Base-by-base conservation (phyloP, 306 rosid species). In the Luffa acutangula region DNA sequence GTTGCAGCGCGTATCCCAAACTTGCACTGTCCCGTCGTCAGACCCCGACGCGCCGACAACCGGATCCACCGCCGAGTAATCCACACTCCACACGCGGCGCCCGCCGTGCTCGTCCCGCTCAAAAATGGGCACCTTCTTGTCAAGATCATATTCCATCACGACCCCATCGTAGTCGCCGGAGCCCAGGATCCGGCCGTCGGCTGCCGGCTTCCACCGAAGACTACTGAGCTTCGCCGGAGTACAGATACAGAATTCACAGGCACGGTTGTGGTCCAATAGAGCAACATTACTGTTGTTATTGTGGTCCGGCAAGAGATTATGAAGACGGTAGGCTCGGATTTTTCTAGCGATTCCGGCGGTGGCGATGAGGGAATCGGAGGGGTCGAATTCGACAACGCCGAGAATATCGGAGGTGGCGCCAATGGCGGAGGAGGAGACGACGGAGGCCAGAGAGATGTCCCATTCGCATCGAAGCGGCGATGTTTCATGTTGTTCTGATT, bases 51-150 rank as follows among this genome's bases (percentile, higher is more conserved):
- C 93, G 0, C 88, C 93, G 1, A 88, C 7, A 17, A 71, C 54
- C 39, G 84, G 87, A 21, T 85, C 86, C 46, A 72, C 82, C 39
- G 72, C 78, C 18, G 91, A 86, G 59, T 88, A 90, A 49, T 88
- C 93, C 48, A 90, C 74, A 80, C 93, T 86, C 93, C 93, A 88
- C 2, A 90, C 90, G 37, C 91, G 84, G 7, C 93, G 88, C 5
- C 93, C 93, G 2, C 90, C 90, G 65, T 90, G 93, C 79, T 90
- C 93, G 78, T 90, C 93, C 1, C 93, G 87, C 83, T 90, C 93
- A 25, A 86, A 90, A 33, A 90, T 46, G 0, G 93, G 93, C 0
- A 78, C 36, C 34, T 60, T 78, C 3, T 49, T 67, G 34, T 88
- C 90, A 1, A 90, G 87, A 49, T 90, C 93, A 59, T 90, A 90